Evolutionary conservation across 495 filamentous ascomycete genomes (phyloP), one percentile per base, ranked within the genome.

Genomic region (Daldinia loculata): DNA sequence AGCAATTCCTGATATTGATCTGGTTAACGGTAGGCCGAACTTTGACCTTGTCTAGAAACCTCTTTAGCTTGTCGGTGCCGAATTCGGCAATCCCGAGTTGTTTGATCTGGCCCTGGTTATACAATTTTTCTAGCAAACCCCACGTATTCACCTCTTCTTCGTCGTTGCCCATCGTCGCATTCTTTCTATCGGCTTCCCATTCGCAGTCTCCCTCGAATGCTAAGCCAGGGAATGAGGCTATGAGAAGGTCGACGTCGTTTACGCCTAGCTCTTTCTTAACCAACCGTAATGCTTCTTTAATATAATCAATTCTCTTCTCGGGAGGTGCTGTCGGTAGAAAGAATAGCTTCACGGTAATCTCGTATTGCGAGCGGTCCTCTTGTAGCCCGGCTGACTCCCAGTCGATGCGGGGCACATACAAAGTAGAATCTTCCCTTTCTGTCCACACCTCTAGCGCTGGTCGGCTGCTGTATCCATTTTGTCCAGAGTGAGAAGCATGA

Each of bases 1-100:
- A 98, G 81, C 94, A 98, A 79, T 98, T 94, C 72, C 93, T 91
- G 55, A 97, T 86, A 79, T 98, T 98, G 85, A 99, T 96, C 87
- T 99, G 95, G 80, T 98, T 88, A 26, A 98, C 95, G 2, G 87
- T 83, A 9, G 95, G 96, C 72, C 89, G 89, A 51, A 97, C 82
- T 48, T 81, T 84, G 19, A 92, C 91, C 52, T 85, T 81, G 29
- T 78, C 67, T 15, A 87, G 63, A 60, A 88, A 85, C 8, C 86
- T 83, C 2, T 86, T 79, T 43, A 99, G 80, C 56, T 95, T 89
- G 76, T 94, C 90, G 55, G 85, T 91, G 32, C 95, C 93, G 76
- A 97, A 98, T 76, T 99, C 95, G 45, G 96, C 88, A 11, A 98
- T 84, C 0, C 95, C 96, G 24, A 98, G 85, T 56, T 88, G 88